Base-by-base conservation (phyloP, 2,329 filamentous ascomycete species). In the Dryadomyces sulphureus region DNA sequence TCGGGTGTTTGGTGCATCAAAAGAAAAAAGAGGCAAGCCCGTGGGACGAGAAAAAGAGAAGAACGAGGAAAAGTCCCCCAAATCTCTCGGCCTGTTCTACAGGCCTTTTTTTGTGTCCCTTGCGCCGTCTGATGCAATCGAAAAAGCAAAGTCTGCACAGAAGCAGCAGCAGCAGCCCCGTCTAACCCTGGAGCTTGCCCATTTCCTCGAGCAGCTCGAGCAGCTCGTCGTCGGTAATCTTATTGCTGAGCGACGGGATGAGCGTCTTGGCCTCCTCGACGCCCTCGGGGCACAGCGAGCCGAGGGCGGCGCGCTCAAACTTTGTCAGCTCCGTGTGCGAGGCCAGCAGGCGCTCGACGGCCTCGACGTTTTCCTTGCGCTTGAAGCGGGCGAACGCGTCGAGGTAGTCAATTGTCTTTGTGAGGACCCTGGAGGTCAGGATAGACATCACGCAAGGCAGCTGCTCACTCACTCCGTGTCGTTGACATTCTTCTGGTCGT, bases 351-450 rank as follows among this genome's bases (percentile, higher is more conserved):
- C 86, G 79, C 65, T 94, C 88, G 27, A 96, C 87, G n/a, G 87
- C 85, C 66, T 94, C 85, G 59, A 94, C 84, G 54, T 92, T 92
- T 62, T 94, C 86, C 62, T 90, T 88, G 57, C 89, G 81, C 67
- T 94, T 94, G 74, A 96, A 96, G 32, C 92, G 84, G 17, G 89
- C 84, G 65, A 98, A 98, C 52, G 88, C 80, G 57, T 94, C 88
- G 45, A 96, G 78, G 65, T 98, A 96, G 59, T 89, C 86, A 53
- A 88, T 75, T 22, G 90, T 95, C 63, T 94, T 89, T 52, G 77
- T 79, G 47, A 94, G 73, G 62, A 89, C 88, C 58, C 79, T 84
- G 19, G 9, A 4, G 21, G 17, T 8, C 5, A 36, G 34, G 17
- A 11, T n/a, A 35, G 32, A 9, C 16, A 19, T 12, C 16, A 9